A percentile compares a stretch with the other conserved stretches of the same genome.
These are phyloP conservation scores for Fusarium temperatum DNA, from an alignment of 2,329 filamentous ascomycete genomes.

Conservation along the genomic window DNA sequence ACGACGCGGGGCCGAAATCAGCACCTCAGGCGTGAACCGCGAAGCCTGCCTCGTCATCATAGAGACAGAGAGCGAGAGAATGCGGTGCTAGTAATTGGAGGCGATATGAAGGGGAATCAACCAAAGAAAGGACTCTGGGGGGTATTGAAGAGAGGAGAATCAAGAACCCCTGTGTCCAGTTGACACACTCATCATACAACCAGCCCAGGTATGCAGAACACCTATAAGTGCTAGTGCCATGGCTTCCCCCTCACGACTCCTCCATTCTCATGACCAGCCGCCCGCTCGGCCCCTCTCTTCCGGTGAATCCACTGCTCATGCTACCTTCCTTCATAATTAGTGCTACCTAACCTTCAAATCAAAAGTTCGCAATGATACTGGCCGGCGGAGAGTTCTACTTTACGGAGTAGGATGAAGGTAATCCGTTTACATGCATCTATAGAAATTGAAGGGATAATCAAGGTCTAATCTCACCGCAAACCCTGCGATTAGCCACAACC, in stretches of 20 bases:
- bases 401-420: background rate
- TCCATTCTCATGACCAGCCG: constrained; percentile 21
- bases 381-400: no score
- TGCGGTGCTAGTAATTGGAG: background rate
- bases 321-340: constrained; percentile 16
- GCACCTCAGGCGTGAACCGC: constrained; percentile 79
- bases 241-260: constrained; percentile 25
- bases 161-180: constrained; percentile 21
- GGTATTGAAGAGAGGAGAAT: constrained; percentile 2
- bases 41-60: constrained; percentile 75
- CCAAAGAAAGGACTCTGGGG: background rate
- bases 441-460: background rate
- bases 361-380: background rate
- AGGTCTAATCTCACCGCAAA: background rate
- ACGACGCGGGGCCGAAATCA: constrained; percentile 79
- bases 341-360: background rate
- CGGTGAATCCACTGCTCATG: constrained; percentile 18
- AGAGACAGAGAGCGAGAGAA: constrained; percentile 3
- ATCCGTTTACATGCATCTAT: background rate
- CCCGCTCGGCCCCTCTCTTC: constrained; percentile 37
- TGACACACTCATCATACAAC: constrained; percentile 32
- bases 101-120: background rate
- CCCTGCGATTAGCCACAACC: background rate
- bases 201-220: background rate
- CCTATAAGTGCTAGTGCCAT: background rate